Conservation (phyloP, 2,329 filamentous ascomycete genomes). For the Arachnopeziza araneosa region DNA sequence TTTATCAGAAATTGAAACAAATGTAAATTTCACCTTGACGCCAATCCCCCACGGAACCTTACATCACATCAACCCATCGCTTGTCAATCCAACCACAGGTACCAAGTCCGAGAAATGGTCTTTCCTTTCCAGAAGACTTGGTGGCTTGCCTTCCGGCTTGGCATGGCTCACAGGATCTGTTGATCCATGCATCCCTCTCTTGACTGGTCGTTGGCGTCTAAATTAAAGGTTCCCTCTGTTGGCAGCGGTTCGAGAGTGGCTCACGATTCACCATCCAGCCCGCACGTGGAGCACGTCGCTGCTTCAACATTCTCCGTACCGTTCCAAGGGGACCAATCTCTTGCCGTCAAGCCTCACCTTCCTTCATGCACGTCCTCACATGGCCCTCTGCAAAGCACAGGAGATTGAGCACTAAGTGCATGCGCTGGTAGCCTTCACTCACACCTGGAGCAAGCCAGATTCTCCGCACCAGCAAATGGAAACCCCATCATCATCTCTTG, state of each 20-base stretch:
- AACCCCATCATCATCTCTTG: too few relatives aligned
- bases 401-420: not conserved
- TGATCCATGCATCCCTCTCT: not conserved
- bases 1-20: not conserved
- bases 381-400: not conserved
- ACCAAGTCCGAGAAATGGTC: not conserved
- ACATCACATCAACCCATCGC: not conserved
- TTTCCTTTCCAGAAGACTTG: not conserved
- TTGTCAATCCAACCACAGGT: not conserved
- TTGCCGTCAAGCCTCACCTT: not conserved
- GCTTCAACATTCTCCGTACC: not conserved
- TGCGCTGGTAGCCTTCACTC: not conserved
- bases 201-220: not conserved
- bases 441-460: not conserved
- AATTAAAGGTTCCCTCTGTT: not conserved
- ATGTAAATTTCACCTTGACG: not conserved
- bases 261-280: not conserved
- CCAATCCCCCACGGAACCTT: not conserved
- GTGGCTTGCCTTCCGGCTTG: not conserved
- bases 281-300: not conserved
- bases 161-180: not conserved
- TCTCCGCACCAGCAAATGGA: not conserved
- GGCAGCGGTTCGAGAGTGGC: not conserved
- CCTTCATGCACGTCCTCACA: not conserved
- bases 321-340: not conserved